A percentile compares a stretch with the other conserved stretches of the same genome.
These are phyloP conservation scores for Sclerotinia glacialis DNA, from an alignment of 2,329 filamentous ascomycete genomes.

Conservation along the genomic window DNA sequence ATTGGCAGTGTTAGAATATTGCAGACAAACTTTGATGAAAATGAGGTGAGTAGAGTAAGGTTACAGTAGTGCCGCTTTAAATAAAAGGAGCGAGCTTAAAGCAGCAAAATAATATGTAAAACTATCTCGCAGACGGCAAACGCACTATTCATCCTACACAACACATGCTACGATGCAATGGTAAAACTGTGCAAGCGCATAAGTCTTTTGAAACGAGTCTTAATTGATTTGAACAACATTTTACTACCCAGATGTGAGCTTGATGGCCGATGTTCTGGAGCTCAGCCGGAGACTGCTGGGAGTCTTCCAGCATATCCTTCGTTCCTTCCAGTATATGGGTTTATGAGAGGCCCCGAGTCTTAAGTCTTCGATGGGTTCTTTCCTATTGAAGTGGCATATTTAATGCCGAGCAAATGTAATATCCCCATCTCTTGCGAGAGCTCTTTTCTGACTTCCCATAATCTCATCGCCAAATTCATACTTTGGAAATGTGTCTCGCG, in stretches of 20 bases:
- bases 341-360: neutral
- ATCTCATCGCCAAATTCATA: neutral
- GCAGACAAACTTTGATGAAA: neutral
- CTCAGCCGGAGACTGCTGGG: neutral
- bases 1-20: too few species aligned
- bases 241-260: neutral
- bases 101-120: too few species aligned
- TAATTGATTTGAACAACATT: neutral
- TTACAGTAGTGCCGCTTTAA: neutral
- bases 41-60: too few species aligned
- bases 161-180: neutral
- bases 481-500: constrained; percentile 7
- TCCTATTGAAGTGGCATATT: neutral
- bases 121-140: too few species aligned
- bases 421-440: neutral
- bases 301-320: neutral
- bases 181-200: neutral
- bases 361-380: neutral
- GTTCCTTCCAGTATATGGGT: neutral
- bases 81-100: neutral
- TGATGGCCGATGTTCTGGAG: neutral
- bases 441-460: neutral
- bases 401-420: too few species aligned
- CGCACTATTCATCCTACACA: neutral
- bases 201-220: neutral